Conservation (phyloP, 2,329 filamentous ascomycete species). For the Ceratocystis colombiana region DNA sequence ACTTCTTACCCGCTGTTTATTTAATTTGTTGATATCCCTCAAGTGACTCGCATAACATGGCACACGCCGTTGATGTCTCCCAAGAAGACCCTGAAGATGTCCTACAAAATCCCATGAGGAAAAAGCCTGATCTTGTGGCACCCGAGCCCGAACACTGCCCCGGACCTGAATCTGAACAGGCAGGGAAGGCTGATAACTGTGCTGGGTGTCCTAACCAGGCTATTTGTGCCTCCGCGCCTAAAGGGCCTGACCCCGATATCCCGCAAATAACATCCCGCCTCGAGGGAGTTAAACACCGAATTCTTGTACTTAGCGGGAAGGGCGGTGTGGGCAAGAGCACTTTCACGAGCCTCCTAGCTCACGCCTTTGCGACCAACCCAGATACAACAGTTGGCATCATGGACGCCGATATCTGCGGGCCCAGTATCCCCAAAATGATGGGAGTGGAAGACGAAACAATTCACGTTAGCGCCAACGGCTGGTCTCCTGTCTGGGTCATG, state of each 20-base stretch:
- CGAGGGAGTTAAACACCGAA: slow-evolving; percentile 74
- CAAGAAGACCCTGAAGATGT: slow-evolving; percentile 57
- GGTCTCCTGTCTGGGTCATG: slow-evolving; percentile 90
- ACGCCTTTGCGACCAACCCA: slow-evolving; percentile 76
- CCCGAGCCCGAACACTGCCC: slow-evolving; percentile 96
- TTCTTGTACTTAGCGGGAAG: slow-evolving; percentile 86
- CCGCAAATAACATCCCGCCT: slow-evolving; percentile 77
- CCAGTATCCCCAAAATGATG: slow-evolving; percentile 97
- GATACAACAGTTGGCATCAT: slow-evolving; percentile 79
- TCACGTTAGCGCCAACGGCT: slow-evolving; percentile 77
- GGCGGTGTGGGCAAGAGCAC: slow-evolving; percentile 96
- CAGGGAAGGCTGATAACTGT: slow-evolving; percentile 69
- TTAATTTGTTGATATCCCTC: no score
- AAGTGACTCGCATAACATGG: slow-evolving; percentile 45
- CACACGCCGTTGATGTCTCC: slow-evolving; percentile 59
- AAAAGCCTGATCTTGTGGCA: slow-evolving; percentile 74
- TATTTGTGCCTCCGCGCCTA: slow-evolving; percentile 88
- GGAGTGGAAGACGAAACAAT: slow-evolving; percentile 90
- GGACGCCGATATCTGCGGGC: slow-evolving; percentile 97
- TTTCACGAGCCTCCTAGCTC: slow-evolving; percentile 76
- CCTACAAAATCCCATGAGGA: slow-evolving; percentile 59
- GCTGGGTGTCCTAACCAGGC: slow-evolving; percentile 90
- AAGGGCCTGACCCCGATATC: slow-evolving; percentile 91
- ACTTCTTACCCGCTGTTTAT: neutral
- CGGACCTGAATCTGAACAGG: slow-evolving; percentile 68